Evolutionary conservation across 1,139 yeast genomes (phyloP).

Genomic region (Debaryomyces sp.): DNA sequence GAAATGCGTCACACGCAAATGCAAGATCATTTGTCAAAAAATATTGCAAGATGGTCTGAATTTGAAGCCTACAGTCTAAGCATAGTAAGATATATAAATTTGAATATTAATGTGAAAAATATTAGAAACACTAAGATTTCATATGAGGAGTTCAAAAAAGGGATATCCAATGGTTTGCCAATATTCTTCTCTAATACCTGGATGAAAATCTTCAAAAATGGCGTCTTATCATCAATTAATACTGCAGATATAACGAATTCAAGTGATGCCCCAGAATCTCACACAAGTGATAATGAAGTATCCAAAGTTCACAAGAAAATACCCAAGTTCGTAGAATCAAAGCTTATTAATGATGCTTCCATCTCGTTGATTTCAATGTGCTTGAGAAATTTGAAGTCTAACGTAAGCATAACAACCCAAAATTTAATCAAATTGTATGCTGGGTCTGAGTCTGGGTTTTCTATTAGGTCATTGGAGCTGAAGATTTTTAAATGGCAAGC

Average conservation of each 20-base stretch:
- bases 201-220: slow-evolving; percentile 36
- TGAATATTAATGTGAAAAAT: slow-evolving; percentile 26
- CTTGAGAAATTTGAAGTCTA: slow-evolving; percentile 21
- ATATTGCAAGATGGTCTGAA: slow-evolving; percentile 31
- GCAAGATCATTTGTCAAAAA: slow-evolving; percentile 16
- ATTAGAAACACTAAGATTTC: slow-evolving; percentile 25
- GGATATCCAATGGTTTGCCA: slow-evolving; percentile 34
- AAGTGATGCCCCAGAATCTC: not conserved
- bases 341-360: slow-evolving; percentile 42
- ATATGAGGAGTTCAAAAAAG: slow-evolving; percentile 35
- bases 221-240: slow-evolving; percentile 18
- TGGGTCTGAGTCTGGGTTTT: slow-evolving; percentile 80
- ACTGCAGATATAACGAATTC: not conserved
- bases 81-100: slow-evolving; percentile 50
- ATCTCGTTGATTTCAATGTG: slow-evolving; percentile 45
- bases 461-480: slow-evolving; percentile 82
- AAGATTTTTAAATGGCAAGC: slow-evolving; percentile 91
- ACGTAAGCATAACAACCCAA: slow-evolving; percentile 28
- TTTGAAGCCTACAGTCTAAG: slow-evolving; percentile 35
- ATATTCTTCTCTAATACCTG: slow-evolving; percentile 38
- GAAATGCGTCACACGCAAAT: slow-evolving; percentile 26
- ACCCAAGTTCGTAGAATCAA: slow-evolving; percentile 32
- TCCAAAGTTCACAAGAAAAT: not conserved
- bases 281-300: not conserved
- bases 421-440: slow-evolving; percentile 66